Conservation (phyloP, 2,329 filamentous ascomycete species). For the Scleromitrula shiraiana region DNA sequence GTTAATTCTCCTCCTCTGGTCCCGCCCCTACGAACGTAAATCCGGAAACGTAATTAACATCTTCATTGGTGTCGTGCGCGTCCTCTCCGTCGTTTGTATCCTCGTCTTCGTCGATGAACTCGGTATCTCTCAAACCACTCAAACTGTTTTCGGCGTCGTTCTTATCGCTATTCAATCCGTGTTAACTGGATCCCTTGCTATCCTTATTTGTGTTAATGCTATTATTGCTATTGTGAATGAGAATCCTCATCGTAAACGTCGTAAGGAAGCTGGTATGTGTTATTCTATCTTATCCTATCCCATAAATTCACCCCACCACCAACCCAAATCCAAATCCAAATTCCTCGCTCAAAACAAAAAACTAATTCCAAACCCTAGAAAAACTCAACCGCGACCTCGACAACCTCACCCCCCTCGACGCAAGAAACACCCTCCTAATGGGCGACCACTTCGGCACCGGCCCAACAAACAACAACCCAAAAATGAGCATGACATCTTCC, state of each 20-base stretch:
- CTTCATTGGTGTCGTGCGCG: constrained; percentile 78
- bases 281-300: constrained; percentile 11
- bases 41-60: constrained; percentile 92
- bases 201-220: constrained; percentile 84
- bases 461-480: no score
- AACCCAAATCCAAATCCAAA: not conserved
- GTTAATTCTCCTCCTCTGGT: constrained; percentile 73
- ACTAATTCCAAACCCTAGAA: constrained; percentile 42
- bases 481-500: not conserved
- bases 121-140: constrained; percentile 80
- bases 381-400: constrained; percentile 71
- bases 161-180: constrained; percentile 86
- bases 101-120: constrained; percentile 92
- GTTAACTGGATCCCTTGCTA: constrained; percentile 72
- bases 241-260: constrained; percentile 82
- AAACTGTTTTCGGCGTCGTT: constrained; percentile 89
- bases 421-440: constrained; percentile 71
- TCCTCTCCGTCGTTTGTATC: constrained; percentile 82
- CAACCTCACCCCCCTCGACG: constrained; percentile 76
- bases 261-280: constrained; percentile 83
- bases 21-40: constrained; percentile 76
- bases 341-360: not conserved
- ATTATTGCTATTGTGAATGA: constrained; percentile 74
- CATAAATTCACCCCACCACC: no score
- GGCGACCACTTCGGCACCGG: no score